A percentile compares a stretch with the other conserved stretches of the same genome.
Evolutionary conservation across 352 stramenopile genomes (phyloP).

Genomic region (Saprolegnia diclina): DNA sequence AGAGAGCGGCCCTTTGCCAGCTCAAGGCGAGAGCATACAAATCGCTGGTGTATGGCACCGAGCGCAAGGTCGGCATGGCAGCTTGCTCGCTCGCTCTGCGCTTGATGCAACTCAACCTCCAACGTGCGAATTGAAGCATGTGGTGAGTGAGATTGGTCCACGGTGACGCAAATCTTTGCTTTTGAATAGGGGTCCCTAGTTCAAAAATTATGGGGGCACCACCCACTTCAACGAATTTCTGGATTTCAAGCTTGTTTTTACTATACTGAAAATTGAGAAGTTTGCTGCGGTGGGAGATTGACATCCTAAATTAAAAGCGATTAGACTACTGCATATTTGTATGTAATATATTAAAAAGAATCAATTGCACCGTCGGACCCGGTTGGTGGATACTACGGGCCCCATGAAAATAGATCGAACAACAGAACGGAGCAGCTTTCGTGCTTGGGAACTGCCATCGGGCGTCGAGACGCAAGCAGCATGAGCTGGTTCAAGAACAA

Average conservation of each 20-base stretch:
- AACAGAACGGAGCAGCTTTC: background rate
- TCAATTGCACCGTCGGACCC: background rate
- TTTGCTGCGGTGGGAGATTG: no score
- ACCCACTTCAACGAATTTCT: constrained; percentile 19
- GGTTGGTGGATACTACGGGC: background rate
- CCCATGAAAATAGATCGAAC: background rate
- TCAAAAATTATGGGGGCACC: background rate
- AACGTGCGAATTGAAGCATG: background rate
- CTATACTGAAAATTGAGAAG: background rate
- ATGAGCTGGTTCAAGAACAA: constrained; percentile 77
- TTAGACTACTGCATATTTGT: background rate
- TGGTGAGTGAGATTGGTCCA: background rate
- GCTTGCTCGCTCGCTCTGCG: no score
- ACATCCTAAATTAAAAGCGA: background rate
- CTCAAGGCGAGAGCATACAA: no score
- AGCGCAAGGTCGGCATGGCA: background rate
- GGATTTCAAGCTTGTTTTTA: constrained; percentile 8
- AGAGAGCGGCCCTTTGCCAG: no score
- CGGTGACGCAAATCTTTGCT: background rate
- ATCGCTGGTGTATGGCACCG: background rate
- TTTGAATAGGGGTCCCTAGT: background rate
- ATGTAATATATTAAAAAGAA: background rate
- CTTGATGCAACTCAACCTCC: no score
- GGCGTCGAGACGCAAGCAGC: background rate
- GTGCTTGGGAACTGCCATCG: background rate